phyloP scores from a whole-genome alignment of 2,329 filamentous ascomycete genomes.

The Davidsoniella australis region DNA sequence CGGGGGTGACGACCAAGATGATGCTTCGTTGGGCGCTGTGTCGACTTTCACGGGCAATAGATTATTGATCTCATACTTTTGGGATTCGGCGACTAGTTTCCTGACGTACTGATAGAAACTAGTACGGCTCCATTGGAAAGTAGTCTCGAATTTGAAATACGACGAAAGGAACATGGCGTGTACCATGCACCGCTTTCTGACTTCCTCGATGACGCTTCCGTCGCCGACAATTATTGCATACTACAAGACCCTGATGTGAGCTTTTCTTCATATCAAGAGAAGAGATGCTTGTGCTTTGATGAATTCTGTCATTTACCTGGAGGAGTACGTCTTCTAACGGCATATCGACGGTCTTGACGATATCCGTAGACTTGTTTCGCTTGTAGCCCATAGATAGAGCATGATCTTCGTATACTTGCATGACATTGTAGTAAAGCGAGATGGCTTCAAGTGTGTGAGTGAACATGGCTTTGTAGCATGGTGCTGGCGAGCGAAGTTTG shows the following conservation, averaged over 20 bases:
- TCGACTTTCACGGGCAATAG: slow-evolving; percentile 15
- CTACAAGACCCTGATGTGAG: slow-evolving; percentile 16
- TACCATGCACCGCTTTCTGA: slow-evolving; percentile 27
- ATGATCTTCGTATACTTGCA: slow-evolving; percentile 34
- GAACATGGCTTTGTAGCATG: slow-evolving; percentile 38
- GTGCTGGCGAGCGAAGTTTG: slow-evolving; percentile 39
- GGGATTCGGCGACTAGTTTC: background rate
- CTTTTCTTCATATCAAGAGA: background rate
- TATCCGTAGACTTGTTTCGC: slow-evolving; percentile 18
- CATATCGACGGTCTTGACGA: slow-evolving; percentile 17
- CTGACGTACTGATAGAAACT: slow-evolving; percentile 33
- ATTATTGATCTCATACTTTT: slow-evolving; percentile 7
- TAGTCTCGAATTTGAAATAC: slow-evolving; percentile 29
- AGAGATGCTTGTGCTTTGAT: background rate
- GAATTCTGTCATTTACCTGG: slow-evolving; percentile 15
- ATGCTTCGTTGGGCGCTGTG: slow-evolving; percentile 8
- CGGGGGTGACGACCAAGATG: too few species aligned
- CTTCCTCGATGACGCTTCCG: slow-evolving; percentile 33
- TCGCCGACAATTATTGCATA: slow-evolving; percentile 37
- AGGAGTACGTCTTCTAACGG: slow-evolving; percentile 21
- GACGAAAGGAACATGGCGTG: slow-evolving; percentile 35
- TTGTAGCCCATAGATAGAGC: slow-evolving; percentile 19
- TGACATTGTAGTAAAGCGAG: slow-evolving; percentile 43
- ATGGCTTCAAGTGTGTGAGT: slow-evolving; percentile 46
- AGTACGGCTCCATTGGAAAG: slow-evolving; percentile 27